Evolutionary conservation across 2,329 filamentous ascomycete genomes (phyloP).

Genomic region (Colletotrichum cordylinicola): DNA sequence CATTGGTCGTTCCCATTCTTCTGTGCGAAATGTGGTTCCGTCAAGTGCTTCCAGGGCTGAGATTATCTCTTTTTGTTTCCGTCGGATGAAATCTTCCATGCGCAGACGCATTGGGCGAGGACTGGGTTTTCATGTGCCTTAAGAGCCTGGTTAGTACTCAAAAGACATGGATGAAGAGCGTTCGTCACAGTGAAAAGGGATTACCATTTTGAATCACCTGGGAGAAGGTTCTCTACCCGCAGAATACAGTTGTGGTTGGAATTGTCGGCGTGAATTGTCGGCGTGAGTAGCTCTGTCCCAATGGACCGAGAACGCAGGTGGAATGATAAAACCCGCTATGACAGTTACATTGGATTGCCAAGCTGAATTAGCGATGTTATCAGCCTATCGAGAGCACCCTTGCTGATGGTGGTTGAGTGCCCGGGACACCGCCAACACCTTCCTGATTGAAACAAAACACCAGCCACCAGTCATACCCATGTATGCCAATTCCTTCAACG

Average conservation of each 20-base stretch:
- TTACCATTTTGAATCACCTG: neutral
- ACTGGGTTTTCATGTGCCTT: neutral
- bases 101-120: slow-evolving; percentile 85
- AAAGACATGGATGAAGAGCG: neutral
- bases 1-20: slow-evolving; percentile 86
- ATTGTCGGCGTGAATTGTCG: neutral
- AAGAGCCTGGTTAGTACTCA: neutral
- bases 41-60: slow-evolving; percentile 82
- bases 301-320: neutral
- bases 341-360: neutral
- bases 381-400: neutral
- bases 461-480: neutral
- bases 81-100: slow-evolving; percentile 95
- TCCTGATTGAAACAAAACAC: neutral
- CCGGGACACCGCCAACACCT: neutral
- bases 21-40: slow-evolving; percentile 78
- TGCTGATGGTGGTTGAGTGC: neutral
- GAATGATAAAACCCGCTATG: neutral
- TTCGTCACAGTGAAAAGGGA: neutral
- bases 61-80: slow-evolving; percentile 88
- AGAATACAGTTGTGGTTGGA: neutral
- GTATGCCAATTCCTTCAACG: fast-evolving
- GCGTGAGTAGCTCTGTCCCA: neutral
- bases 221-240: neutral
- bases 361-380: neutral